These are phyloP conservation scores for Talaromyces stipitatus DNA, from an alignment of 495 filamentous ascomycete species.

Conservation along the genomic window DNA sequence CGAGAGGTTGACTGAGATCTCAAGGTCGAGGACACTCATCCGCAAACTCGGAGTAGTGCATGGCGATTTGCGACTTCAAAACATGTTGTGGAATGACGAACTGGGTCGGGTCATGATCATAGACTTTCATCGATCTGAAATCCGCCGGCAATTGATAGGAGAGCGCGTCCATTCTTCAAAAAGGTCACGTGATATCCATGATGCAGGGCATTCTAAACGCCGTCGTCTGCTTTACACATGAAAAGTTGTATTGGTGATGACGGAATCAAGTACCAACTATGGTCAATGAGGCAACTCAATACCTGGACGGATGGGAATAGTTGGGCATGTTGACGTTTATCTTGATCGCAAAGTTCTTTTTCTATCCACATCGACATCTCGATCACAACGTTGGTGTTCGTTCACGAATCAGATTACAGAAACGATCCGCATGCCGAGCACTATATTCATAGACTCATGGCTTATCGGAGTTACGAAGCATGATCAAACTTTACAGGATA, in stretches of 20 bases:
- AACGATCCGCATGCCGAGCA: no score
- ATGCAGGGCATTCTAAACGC: background rate
- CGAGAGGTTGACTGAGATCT: constrained; percentile 3
- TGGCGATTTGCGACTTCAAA: constrained; percentile 17
- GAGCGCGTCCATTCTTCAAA: background rate
- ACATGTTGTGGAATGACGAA: constrained; percentile 23
- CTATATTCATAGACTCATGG: no score
- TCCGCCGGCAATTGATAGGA: background rate
- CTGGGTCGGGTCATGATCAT: no score
- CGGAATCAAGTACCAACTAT: background rate
- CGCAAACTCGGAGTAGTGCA: constrained; percentile 13
- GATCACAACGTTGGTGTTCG: no score
- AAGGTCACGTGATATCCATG: background rate
- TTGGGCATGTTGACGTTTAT: background rate
- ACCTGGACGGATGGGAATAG: background rate
- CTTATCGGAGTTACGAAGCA: no score
- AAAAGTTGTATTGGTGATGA: background rate
- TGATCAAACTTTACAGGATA: no score
- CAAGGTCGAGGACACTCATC: constrained; percentile 12
- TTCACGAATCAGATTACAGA: no score
- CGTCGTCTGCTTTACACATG: background rate
- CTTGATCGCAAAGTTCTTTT: background rate
- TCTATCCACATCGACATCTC: no score
- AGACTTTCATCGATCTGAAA: no score
- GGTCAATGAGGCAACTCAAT: background rate